A percentile compares a stretch with the other conserved stretches of the same genome.
Evolutionary conservation across 371 early-diverging fungal species (phyloP).

Genomic region (Mucor mucedo): DNA sequence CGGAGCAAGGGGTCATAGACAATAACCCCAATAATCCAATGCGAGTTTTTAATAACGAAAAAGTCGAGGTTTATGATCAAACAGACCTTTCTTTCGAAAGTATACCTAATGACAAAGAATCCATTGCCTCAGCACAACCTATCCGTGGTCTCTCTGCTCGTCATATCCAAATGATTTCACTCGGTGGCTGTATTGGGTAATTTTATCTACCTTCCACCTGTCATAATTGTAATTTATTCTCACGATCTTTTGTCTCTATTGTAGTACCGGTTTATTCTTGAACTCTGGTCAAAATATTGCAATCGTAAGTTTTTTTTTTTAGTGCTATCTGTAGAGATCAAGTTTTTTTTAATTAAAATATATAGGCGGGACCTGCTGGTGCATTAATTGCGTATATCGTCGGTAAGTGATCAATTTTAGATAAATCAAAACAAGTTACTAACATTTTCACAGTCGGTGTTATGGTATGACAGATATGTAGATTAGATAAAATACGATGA

Average conservation of each 20-base stretch:
- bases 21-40: conserved; percentile 21
- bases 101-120: conserved; percentile 4
- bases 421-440: background rate
- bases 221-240: background rate
- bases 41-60: conserved; percentile 28
- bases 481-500: conserved; percentile 1
- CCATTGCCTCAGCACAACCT: background rate
- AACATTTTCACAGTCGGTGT: conserved; percentile 36
- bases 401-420: conserved; percentile 45
- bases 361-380: conserved; percentile 57
- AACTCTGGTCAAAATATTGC: conserved; percentile 79
- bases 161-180: conserved; percentile 83
- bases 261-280: conserved; percentile 86
- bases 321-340: background rate
- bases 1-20: conserved; percentile 16
- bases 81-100: conserved; percentile 23
- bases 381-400: conserved; percentile 53
- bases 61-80: conserved; percentile 28
- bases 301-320: conserved; percentile 20
- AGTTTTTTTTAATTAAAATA: background rate
- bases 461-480: conserved; percentile 34
- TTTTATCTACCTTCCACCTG: background rate
- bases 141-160: conserved; percentile 68
- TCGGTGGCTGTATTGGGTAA: conserved; percentile 66
- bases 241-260: background rate